Evolutionary conservation across 2,329 filamentous ascomycete species (phyloP).

Genomic region (Metarhizium humberi): DNA sequence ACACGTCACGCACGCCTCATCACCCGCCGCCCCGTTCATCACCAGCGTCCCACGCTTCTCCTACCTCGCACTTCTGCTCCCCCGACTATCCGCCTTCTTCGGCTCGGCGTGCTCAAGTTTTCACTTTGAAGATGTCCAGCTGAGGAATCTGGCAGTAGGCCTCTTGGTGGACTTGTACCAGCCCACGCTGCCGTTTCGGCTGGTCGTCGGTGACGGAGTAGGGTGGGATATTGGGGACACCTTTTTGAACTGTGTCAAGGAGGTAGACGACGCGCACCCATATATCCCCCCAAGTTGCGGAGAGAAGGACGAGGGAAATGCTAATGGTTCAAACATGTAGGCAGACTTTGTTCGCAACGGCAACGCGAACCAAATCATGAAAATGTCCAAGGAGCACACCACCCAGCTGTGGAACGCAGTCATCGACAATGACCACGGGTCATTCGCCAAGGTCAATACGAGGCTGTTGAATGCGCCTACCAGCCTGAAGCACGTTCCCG

Average conservation of each 20-base stretch:
- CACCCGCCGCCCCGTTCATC: constrained; percentile 40
- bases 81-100: constrained; percentile 45
- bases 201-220: constrained; percentile 43
- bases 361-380: constrained; percentile 84
- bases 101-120: constrained; percentile 47
- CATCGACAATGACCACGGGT: constrained; percentile 62
- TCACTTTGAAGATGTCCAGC: constrained; percentile 44
- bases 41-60: constrained; percentile 47
- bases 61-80: constrained; percentile 49
- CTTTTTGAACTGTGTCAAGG: constrained; percentile 56
- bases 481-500: constrained; percentile 71
- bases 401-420: constrained; percentile 76
- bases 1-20: constrained; percentile 41
- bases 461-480: constrained; percentile 68
- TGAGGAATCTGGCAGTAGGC: constrained; percentile 44
- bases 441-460: constrained; percentile 66
- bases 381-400: constrained; percentile 73
- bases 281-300: no score
- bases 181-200: constrained; percentile 43
- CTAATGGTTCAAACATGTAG: constrained; percentile 19
- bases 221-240: constrained; percentile 54
- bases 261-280: constrained; percentile 26
- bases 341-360: constrained; percentile 85
- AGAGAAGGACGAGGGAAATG: no score
- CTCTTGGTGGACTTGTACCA: constrained; percentile 49